phyloP scores from a whole-genome alignment of 2,329 filamentous ascomycete genomes.

The Magnaporthiopsis poae region DNA sequence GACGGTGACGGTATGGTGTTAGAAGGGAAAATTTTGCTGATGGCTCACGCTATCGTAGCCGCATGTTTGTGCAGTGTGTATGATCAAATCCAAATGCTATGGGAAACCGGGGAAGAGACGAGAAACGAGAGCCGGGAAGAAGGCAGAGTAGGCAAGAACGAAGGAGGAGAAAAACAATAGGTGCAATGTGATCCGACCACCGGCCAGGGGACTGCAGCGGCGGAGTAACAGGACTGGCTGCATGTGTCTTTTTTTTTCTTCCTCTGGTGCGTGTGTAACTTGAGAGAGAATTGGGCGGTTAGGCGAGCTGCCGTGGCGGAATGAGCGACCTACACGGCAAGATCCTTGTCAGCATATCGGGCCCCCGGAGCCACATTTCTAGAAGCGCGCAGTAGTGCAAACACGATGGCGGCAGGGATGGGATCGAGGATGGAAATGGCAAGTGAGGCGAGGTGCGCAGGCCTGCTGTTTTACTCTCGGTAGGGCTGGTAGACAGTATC shows the following conservation, averaged over 20 bases:
- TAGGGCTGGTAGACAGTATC: not conserved
- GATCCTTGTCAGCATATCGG: constrained; percentile 6
- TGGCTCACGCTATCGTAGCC: not conserved
- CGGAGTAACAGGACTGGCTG: too few relatives aligned
- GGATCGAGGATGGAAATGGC: not conserved
- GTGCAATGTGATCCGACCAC: not conserved
- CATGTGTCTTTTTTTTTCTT: not conserved
- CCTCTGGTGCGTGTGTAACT: not conserved
- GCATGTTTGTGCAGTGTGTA: not conserved
- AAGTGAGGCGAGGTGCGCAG: not conserved
- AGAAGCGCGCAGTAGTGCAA: not conserved
- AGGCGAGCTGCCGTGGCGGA: constrained; percentile 3
- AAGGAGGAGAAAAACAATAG: not conserved
- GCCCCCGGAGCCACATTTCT: not conserved
- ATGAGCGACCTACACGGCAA: constrained; percentile 5
- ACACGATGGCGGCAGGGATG: not conserved
- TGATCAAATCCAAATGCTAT: not conserved
- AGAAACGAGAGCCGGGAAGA: not conserved
- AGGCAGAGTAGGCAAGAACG: not conserved
- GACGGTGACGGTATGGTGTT: constrained; percentile 20
- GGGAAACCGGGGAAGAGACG: not conserved
- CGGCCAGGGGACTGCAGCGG: not conserved
- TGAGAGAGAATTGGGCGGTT: not conserved
- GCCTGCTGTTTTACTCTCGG: constrained; percentile 1
- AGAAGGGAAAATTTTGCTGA: not conserved